These are phyloP conservation scores for Phaeoacremonium minimum DNA, from an alignment of 2,329 filamentous ascomycete genomes.

Conservation along the genomic window DNA sequence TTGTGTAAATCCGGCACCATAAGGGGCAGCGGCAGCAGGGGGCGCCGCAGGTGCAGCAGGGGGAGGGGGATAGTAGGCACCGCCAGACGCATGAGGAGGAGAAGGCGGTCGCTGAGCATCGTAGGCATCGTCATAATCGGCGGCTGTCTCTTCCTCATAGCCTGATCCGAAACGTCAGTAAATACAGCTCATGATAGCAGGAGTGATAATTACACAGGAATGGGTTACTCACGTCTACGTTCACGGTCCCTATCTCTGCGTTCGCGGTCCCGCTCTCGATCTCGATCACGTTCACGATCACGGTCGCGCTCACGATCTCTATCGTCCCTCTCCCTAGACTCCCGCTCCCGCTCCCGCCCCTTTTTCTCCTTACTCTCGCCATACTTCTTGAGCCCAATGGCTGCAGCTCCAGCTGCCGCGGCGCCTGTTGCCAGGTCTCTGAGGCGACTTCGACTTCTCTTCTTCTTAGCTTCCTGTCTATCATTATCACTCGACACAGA, in stretches of 20 bases:
- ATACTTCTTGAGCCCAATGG: conserved; percentile 59
- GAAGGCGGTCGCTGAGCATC: conserved; percentile 31
- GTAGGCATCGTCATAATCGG: conserved; percentile 30
- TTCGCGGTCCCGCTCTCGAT: conserved; percentile 20
- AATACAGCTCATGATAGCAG: neutral
- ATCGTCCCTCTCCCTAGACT: conserved; percentile 17
- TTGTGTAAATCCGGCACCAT: conserved; percentile 25
- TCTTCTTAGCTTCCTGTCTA: conserved; percentile 25
- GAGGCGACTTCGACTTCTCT: conserved; percentile 50
- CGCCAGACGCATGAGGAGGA: conserved; percentile 47
- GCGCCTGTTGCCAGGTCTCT: conserved; percentile 52
- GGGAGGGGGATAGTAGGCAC: conserved; percentile 39
- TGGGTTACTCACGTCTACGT: conserved; percentile 23
- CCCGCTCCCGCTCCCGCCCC: conserved; percentile 18
- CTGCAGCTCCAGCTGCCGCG: conserved; percentile 54
- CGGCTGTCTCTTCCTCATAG: conserved; percentile 28
- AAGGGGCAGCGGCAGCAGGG: conserved; percentile 2
- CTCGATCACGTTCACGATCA: conserved; percentile 19
- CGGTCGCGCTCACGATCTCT: conserved; percentile 12
- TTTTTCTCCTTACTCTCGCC: conserved; percentile 41
- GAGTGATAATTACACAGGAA: no score
- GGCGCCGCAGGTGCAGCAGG: conserved; percentile 2
- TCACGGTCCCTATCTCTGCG: conserved; percentile 30
- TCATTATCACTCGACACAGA: conserved; percentile 15
- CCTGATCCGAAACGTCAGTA: conserved; percentile 16